Evolutionary conservation across 78 protist species (phyloP).

Genomic region (Abeoforma whisleri): DNA sequence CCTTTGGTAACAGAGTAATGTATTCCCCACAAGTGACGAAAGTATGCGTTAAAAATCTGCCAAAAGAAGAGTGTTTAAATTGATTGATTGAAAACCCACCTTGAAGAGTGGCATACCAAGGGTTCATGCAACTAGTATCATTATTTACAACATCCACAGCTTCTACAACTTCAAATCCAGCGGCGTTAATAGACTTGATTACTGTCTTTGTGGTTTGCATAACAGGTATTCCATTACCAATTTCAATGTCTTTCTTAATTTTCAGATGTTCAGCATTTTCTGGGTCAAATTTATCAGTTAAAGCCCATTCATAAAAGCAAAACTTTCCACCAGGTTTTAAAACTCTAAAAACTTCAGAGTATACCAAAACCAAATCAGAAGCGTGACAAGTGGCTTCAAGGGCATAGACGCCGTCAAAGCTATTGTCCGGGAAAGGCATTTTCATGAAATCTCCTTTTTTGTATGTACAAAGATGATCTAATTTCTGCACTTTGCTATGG

Average conservation of each 20-base stretch:
- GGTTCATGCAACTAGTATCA: not conserved
- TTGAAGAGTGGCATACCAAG: slow-evolving; percentile 54
- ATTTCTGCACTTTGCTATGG: slow-evolving; percentile 40
- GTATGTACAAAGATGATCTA: slow-evolving; percentile 40
- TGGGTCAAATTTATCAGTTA: slow-evolving; percentile 67
- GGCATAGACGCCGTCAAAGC: slow-evolving; percentile 69
- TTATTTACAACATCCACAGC: slow-evolving; percentile 19
- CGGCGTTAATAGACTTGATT: slow-evolving; percentile 47
- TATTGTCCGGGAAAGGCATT: slow-evolving; percentile 55
- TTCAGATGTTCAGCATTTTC: slow-evolving; percentile 49
- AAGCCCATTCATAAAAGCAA: slow-evolving; percentile 71
- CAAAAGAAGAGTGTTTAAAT: slow-evolving; percentile 31
- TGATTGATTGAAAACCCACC: not conserved
- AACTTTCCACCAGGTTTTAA: slow-evolving; percentile 78
- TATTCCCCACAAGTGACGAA: slow-evolving; percentile 33
- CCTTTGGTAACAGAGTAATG: slow-evolving; percentile 40
- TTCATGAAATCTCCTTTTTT: slow-evolving; percentile 70
- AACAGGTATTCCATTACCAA: slow-evolving; percentile 71
- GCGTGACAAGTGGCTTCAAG: slow-evolving; percentile 89
- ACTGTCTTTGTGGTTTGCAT: slow-evolving; percentile 42
- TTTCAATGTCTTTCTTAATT: slow-evolving; percentile 67
- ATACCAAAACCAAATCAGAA: slow-evolving; percentile 53
- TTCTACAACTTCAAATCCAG: slow-evolving; percentile 66
- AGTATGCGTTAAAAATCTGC: slow-evolving; percentile 35
- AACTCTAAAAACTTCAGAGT: slow-evolving; percentile 64